Percentiles rank a stretch among this genome's conserved stretches.
Conservation (phyloP, 139 green algal genomes). For the Chlorella sp. region DNA sequence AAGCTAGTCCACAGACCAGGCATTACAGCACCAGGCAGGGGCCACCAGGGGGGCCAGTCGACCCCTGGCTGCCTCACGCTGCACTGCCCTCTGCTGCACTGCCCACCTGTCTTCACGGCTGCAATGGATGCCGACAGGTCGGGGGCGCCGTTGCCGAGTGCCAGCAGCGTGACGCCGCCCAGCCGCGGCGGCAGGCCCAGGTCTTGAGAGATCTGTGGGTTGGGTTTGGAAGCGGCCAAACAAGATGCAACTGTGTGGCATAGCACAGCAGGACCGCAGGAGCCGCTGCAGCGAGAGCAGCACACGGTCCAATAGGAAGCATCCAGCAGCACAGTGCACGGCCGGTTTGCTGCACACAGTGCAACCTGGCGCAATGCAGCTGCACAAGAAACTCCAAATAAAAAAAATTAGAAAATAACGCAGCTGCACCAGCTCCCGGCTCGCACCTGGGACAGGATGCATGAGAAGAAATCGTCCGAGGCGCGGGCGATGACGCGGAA, state of each 20-base stretch:
- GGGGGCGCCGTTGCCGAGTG: constrained; percentile 89
- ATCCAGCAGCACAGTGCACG: too few species aligned
- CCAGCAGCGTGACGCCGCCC: constrained; percentile 89
- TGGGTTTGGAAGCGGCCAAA: too few species aligned
- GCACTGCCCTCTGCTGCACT: neutral
- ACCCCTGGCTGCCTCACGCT: neutral
- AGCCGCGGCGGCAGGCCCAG: constrained; percentile 86
- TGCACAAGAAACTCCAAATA: too few species aligned
- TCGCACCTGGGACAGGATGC: constrained; percentile 68
- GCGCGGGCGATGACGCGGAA: constrained; percentile 85
- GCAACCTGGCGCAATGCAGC: too few species aligned
- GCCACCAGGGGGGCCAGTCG: neutral
- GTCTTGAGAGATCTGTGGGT: constrained; percentile 47
- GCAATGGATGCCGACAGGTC: constrained; percentile 86
- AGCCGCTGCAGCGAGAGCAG: too few species aligned
- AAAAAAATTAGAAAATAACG: too few species aligned
- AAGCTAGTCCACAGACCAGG: too few species aligned
- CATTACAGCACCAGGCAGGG: neutral
- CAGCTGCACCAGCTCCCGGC: too few species aligned
- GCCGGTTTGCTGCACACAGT: too few species aligned
- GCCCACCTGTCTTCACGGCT: constrained; percentile 62
- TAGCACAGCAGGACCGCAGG: too few species aligned
- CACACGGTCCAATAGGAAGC: too few species aligned
- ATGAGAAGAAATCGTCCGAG: constrained; percentile 86
- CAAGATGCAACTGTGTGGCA: too few species aligned